Evolutionary conservation across 1,284 basidiomycete genomes (phyloP), one percentile per base, ranked within the genome.

Genomic region (Rhodotorula sp.): DNA sequence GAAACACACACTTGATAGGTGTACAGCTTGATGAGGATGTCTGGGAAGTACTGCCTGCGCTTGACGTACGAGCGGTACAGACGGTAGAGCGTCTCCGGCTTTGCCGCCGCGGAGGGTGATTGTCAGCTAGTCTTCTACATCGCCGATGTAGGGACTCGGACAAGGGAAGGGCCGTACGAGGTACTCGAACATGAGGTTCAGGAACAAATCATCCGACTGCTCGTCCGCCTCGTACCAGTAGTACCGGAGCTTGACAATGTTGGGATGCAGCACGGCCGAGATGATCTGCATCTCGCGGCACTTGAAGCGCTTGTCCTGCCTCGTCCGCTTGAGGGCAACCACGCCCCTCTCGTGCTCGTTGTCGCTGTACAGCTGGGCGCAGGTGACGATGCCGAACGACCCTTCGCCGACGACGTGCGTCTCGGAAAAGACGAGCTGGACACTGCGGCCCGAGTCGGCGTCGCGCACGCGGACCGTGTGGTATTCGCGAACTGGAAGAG

Each of bases 251-350:
- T 97, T 94, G 79, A 97, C 93, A 60, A 99, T 94, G 81, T 99
- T 99, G 65, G 96, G 96, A 84, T 99, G 97, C 75, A 87, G 88
- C 62, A 99, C 91, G 64, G 97, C 89, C 80, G 93, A 54, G 96
- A 99, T 98, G 83, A 99, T 98, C 85, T 98, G 95, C 69, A 99
- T 86, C 84, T 99, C 96, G 81, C 96, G 96, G 78, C 94, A 94
- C 91, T 99, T 99, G 90, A 98, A 99, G 77, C 96, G 89, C 87
- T 97, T 97, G 86, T 99, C 96, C 86, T 99, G 70, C 95, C 95
- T 80, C 96, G 96, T 80, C 94, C 93, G 73, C 91, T 90, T 76
- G 48, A 76, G 48, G 31, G 85, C 86, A 23, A 70, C 68, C 15
- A 66, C 48, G 20, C 69, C 70, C 49, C n/a, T 56, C 23, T n/a